Percentiles rank a stretch among this genome's conserved stretches.
These are phyloP conservation scores for Coemansia sp. DNA, from an alignment of 192 early-diverging fungal species.

Conservation along the genomic window DNA sequence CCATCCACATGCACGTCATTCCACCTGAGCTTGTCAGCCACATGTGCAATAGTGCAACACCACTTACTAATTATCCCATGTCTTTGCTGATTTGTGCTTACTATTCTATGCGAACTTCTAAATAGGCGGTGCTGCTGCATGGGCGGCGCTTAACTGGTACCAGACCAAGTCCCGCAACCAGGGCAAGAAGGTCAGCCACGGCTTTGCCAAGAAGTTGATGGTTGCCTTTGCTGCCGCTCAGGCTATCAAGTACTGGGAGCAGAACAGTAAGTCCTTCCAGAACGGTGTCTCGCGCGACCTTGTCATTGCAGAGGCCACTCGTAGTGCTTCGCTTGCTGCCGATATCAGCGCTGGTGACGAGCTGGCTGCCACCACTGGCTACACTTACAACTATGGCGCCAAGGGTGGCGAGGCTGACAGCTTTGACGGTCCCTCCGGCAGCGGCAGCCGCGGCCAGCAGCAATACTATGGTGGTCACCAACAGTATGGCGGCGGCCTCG, in stretches of 20 bases:
- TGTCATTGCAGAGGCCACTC: conserved; percentile 35
- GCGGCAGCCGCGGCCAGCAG: conserved; percentile 4
- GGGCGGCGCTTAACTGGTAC: conserved; percentile 56
- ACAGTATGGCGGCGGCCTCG: conserved; percentile 11
- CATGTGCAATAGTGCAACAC: conserved; percentile 6
- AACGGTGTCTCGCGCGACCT: conserved; percentile 42
- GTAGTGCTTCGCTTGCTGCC: conserved; percentile 16
- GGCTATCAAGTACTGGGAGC: conserved; percentile 51
- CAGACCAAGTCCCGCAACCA: conserved; percentile 45
- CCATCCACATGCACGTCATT: conserved; percentile 7
- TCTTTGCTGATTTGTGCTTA: neutral
- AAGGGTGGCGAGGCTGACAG: conserved; percentile 30
- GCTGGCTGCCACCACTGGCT: conserved; percentile 4
- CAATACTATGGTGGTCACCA: neutral
- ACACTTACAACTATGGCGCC: conserved; percentile 14
- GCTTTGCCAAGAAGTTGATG: conserved; percentile 48
- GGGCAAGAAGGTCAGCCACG: conserved; percentile 52
- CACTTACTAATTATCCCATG: neutral
- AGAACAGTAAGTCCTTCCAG: conserved; percentile 51
- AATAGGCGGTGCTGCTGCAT: conserved; percentile 56
- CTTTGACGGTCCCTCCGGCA: conserved; percentile 13
- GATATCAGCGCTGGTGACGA: conserved; percentile 23
- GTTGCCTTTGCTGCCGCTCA: conserved; percentile 52
- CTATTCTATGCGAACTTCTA: neutral
- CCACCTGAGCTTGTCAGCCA: neutral